phyloP scores from a whole-genome alignment of 495 filamentous ascomycete genomes.

The Penicillium cataractarum region DNA sequence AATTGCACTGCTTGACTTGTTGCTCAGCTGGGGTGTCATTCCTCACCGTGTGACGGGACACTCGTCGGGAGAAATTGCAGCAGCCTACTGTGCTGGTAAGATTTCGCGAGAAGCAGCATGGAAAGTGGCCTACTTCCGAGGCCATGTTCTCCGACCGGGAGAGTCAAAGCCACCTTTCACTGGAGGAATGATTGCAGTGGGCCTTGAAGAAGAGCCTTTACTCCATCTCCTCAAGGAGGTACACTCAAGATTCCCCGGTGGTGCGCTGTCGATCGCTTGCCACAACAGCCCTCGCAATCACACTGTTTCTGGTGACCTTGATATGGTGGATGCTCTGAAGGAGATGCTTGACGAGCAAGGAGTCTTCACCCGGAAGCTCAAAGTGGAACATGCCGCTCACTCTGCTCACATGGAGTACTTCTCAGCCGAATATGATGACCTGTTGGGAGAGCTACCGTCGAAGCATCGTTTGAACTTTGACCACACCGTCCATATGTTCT shows the following conservation, averaged over 20 bases:
- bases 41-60: neutral
- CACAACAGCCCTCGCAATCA: neutral
- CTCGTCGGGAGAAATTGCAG: neutral
- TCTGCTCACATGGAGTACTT: neutral
- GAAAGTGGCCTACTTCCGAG: neutral
- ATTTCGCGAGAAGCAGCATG: neutral
- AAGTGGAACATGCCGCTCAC: neutral
- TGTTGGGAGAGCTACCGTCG: neutral
- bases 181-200: neutral
- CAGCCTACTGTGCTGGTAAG: neutral
- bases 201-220: neutral
- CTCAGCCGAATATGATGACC: neutral
- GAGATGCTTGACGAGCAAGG: neutral
- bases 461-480: neutral
- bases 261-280: neutral
- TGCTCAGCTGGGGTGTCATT: neutral
- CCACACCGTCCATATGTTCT: neutral
- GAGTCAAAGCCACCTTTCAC: neutral
- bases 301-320: neutral
- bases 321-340: neutral
- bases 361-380: neutral
- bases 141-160: neutral
- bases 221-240: neutral
- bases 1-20: neutral
- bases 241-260: neutral